These are phyloP conservation scores for Fusarium marasasianum DNA, from an alignment of 2,329 filamentous ascomycete genomes.

Conservation along the genomic window DNA sequence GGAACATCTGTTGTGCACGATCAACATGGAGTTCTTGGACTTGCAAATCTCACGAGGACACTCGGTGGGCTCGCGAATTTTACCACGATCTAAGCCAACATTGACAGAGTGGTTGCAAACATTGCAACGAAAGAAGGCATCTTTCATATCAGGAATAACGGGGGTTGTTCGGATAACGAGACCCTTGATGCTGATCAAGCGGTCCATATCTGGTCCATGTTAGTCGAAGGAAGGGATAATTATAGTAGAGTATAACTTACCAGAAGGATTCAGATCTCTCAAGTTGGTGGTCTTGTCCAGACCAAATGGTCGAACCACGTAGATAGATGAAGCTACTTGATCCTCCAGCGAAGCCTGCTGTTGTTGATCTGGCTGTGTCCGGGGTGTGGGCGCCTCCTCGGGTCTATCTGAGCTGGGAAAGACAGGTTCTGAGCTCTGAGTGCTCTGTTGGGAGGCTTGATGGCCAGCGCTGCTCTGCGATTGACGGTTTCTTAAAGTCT, in stretches of 20 bases:
- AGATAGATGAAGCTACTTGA: conserved; percentile 81
- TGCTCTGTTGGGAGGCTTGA: conserved; percentile 55
- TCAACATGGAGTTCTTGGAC: conserved; percentile 95
- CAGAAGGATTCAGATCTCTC: conserved; percentile 90
- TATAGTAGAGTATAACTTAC: conserved; percentile 50
- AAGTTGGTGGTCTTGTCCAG: conserved; percentile 89
- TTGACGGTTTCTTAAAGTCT: conserved; percentile 74
- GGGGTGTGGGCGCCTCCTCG: conserved; percentile 54
- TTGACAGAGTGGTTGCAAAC: conserved; percentile 91
- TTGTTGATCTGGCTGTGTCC: conserved; percentile 54
- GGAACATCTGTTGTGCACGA: conserved; percentile 92
- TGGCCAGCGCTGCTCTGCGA: conserved; percentile 66
- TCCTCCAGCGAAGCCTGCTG: conserved; percentile 73
- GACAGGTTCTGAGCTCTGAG: conserved; percentile 76
- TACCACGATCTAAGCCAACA: conserved; percentile 92
- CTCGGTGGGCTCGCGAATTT: conserved; percentile 91
- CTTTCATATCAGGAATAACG: conserved; percentile 98
- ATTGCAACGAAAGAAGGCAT: conserved; percentile 96
- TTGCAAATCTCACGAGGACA: conserved; percentile 86
- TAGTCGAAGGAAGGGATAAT: not conserved
- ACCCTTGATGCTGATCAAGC: conserved; percentile 92
- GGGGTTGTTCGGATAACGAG: conserved; percentile 95
- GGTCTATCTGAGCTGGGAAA: conserved; percentile 82
- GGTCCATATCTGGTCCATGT: conserved; percentile 81
- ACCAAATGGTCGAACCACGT: conserved; percentile 89